Percentiles rank a stretch among this genome's conserved stretches.
These are phyloP conservation scores for Kalmusia sp. DNA, from an alignment of 2,329 filamentous ascomycete species.

Conservation along the genomic window DNA sequence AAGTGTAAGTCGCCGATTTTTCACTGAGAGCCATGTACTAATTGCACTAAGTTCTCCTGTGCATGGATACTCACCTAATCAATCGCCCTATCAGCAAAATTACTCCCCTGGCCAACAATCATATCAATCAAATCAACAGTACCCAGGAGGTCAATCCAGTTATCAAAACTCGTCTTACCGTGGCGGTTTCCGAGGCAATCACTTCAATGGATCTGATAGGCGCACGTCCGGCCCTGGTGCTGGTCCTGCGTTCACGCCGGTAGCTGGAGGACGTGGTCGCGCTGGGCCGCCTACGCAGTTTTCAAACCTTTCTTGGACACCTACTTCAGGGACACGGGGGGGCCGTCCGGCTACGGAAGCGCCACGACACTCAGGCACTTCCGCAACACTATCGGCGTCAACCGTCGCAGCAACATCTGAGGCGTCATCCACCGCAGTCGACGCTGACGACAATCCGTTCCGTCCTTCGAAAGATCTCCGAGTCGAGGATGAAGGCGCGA, in stretches of 20 bases:
- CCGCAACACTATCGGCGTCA: conserved; percentile 23
- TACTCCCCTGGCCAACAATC: conserved; percentile 48
- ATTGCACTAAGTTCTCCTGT: conserved; percentile 51
- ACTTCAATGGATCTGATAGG: conserved; percentile 57
- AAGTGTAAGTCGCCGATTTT: conserved; percentile 54
- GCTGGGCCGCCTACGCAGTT: conserved; percentile 59
- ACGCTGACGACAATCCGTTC: conserved; percentile 67
- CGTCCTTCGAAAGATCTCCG: conserved; percentile 70
- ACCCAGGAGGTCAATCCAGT: conserved; percentile 64
- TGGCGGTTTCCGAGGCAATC: conserved; percentile 64
- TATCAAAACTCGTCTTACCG: conserved; percentile 57
- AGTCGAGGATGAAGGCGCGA: conserved; percentile 67
- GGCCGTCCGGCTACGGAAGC: conserved; percentile 53
- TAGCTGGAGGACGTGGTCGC: conserved; percentile 58
- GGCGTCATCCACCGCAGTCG: conserved; percentile 43
- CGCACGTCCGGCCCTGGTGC: conserved; percentile 45
- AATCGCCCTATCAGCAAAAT: conserved; percentile 60
- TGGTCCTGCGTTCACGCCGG: conserved; percentile 48
- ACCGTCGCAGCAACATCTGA: conserved; percentile 21
- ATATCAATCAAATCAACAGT: conserved; percentile 58
- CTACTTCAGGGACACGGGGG: conserved; percentile 62
- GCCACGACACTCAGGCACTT: conserved; percentile 28
- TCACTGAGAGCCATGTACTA: conserved; percentile 13
- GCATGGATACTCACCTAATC: conserved; percentile 64
- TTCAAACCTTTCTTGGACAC: conserved; percentile 76